Conservation (phyloP, 2,329 filamentous ascomycete species). For the Diaporthe vaccinii region DNA sequence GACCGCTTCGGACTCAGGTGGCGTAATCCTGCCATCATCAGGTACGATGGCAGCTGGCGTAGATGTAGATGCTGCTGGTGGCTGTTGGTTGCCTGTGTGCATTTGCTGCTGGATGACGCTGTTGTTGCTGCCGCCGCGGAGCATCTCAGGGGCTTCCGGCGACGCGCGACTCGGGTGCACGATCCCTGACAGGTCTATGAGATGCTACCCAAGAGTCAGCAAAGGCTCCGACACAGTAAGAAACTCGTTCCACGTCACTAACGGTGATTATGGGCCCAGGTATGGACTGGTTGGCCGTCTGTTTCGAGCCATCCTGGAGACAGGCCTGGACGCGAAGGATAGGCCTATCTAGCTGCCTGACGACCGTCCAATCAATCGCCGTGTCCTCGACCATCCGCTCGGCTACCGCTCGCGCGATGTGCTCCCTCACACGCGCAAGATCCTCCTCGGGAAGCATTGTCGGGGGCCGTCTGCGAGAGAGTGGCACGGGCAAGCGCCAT, state of each 20-base stretch:
- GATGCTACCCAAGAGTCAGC: constrained; percentile 4
- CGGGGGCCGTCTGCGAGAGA: neutral
- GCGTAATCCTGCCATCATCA: constrained; percentile 9
- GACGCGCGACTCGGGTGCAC: neutral
- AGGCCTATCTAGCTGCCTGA: constrained; percentile 12
- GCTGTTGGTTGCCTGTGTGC: neutral
- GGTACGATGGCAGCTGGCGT: neutral
- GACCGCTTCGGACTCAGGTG: neutral
- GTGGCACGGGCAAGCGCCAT: neutral
- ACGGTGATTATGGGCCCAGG: constrained; percentile 17
- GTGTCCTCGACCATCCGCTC: constrained; percentile 19
- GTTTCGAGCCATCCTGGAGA: constrained; percentile 28
- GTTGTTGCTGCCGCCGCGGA: neutral
- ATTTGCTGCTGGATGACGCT: neutral
- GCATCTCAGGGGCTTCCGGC: constrained; percentile 1
- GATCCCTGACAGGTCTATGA: constrained; percentile 15
- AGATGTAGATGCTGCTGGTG: neutral
- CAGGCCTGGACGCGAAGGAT: constrained; percentile 26
- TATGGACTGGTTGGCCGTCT: constrained; percentile 25
- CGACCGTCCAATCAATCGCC: constrained; percentile 21
- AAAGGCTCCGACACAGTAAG: neutral
- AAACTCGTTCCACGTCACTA: neutral
- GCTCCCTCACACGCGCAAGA: constrained; percentile 20
- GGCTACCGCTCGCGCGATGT: constrained; percentile 6
- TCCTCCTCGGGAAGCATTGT: constrained; percentile 24